Evolutionary conservation across 495 filamentous ascomycete genomes (phyloP).

Genomic region (Neurospora cerealis): DNA sequence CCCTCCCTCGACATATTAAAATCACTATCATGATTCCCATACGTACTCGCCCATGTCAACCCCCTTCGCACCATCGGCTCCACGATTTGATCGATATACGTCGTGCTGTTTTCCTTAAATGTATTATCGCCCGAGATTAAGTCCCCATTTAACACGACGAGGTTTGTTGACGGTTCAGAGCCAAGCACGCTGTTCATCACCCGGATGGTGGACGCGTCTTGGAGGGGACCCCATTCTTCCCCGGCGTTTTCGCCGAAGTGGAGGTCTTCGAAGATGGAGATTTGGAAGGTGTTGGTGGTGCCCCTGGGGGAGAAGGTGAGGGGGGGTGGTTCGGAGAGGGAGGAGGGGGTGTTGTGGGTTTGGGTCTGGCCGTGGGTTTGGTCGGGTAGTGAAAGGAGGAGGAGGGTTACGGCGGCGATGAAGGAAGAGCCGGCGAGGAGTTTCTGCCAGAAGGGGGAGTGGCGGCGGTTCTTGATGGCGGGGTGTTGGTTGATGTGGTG

Average conservation of each 20-base stretch:
- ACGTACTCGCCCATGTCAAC: conserved; percentile 56
- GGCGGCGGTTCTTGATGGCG: neutral
- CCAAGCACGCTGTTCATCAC: conserved; percentile 53
- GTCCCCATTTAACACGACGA: conserved; percentile 67
- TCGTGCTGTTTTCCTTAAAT: conserved; percentile 43
- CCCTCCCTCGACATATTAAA: conserved; percentile 46
- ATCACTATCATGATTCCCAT: conserved; percentile 65
- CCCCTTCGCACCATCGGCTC: conserved; percentile 39
- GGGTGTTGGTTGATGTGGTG: neutral
- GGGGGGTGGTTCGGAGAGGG: conserved; percentile 5
- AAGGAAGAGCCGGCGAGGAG: neutral
- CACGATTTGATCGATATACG: conserved; percentile 54
- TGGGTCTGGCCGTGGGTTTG: neutral
- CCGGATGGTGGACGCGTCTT: conserved; percentile 48
- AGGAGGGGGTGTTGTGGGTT: neutral
- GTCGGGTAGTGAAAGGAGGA: neutral
- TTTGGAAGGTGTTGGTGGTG: conserved; percentile 24
- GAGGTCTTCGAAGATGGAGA: conserved; percentile 56
- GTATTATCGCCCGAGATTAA: conserved; percentile 62
- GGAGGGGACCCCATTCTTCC: conserved; percentile 46
- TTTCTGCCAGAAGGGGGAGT: neutral
- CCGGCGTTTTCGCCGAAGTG: conserved; percentile 58
- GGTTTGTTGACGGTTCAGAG: conserved; percentile 38
- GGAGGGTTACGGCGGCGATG: neutral
- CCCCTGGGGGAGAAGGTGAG: conserved; percentile 30